Conservation (phyloP, 1,284 basidiomycete genomes). For the Apiotrichum sp. region DNA sequence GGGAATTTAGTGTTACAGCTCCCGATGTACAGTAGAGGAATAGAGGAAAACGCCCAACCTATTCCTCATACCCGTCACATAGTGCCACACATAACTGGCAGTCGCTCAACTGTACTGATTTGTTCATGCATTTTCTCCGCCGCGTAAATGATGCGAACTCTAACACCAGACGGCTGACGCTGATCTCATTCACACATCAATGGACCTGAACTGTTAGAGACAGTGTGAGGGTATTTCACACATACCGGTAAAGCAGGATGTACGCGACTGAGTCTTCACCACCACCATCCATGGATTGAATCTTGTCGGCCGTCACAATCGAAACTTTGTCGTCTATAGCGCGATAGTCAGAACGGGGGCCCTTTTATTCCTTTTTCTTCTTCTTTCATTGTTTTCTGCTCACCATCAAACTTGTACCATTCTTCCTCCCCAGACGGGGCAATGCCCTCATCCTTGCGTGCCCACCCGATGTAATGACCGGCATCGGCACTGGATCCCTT, state of each 20-base stretch:
- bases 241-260: conserved; percentile 70
- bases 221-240: neutral
- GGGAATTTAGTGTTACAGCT: too few relatives aligned
- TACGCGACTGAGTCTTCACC: conserved; percentile 75
- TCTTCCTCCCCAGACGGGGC: conserved; percentile 37
- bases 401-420: conserved; percentile 66
- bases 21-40: too few relatives aligned
- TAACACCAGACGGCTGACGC: too few relatives aligned
- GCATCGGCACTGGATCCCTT: conserved; percentile 92
- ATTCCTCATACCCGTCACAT: too few relatives aligned
- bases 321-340: conserved; percentile 75
- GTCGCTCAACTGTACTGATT: too few relatives aligned
- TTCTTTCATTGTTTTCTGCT: conserved; percentile 1
- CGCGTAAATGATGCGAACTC: too few relatives aligned
- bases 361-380: neutral
- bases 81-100: too few relatives aligned
- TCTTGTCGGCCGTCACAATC: conserved; percentile 56
- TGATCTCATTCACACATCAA: too few relatives aligned
- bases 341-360: neutral
- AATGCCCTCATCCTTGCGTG: conserved; percentile 29
- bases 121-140: too few relatives aligned
- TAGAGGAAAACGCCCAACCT: too few relatives aligned
- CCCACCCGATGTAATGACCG: conserved; percentile 82
- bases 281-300: conserved; percentile 77
- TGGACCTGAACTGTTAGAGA: too few relatives aligned